Percentiles rank a stretch among this genome's conserved stretches.
Evolutionary conservation across 2,329 filamentous ascomycete species (phyloP).

Genomic region (Geosmithia morbida): DNA sequence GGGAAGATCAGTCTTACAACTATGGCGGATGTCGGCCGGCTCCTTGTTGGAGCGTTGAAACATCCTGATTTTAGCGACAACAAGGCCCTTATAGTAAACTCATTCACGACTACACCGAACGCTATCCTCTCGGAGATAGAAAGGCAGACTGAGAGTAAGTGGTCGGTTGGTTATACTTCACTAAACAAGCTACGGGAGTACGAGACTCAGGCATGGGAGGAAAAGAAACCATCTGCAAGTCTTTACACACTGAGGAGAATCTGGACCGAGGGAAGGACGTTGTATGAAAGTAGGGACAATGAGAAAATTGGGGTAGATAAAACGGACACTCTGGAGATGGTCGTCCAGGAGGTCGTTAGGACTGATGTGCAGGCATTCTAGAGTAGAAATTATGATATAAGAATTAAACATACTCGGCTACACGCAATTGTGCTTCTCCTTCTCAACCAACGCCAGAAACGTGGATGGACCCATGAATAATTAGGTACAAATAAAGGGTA

Average conservation of each 20-base stretch:
- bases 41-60: background rate
- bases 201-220: background rate
- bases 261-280: background rate
- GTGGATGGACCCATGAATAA: too few species aligned
- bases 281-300: background rate
- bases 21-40: background rate
- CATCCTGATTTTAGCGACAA: background rate
- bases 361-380: background rate
- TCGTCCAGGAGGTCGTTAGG: background rate
- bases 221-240: background rate
- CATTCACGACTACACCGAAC: background rate
- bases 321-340: background rate
- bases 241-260: background rate
- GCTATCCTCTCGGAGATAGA: background rate
- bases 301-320: background rate
- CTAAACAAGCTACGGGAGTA: background rate
- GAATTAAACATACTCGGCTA: too few species aligned
- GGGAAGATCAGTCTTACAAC: background rate
- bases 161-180: background rate
- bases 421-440: too few species aligned
- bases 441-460: too few species aligned
- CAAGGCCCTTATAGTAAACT: background rate
- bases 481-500: too few species aligned
- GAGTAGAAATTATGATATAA: too few species aligned
- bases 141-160: conserved; percentile 2